Base-by-base conservation (phyloP, 768 basidiomycete genomes). In the Lentinula sp. region DNA sequence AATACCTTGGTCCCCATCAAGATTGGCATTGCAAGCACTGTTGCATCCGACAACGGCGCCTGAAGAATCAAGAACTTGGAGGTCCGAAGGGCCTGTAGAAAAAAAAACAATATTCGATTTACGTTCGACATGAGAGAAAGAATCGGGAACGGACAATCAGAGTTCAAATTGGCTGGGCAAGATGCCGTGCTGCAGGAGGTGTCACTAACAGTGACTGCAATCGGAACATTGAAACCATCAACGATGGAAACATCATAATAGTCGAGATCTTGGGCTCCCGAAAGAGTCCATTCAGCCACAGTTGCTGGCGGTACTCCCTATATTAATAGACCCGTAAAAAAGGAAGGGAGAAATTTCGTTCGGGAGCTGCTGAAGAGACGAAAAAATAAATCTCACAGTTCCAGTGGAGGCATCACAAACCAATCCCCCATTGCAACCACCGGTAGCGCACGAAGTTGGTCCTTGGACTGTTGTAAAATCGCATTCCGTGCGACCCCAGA, bases 361-460 rank as follows among this genome's bases (percentile, higher is more conserved):
- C 60, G 4, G 62, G 56, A 49, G 37, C n/a, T 6, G 34, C 50
- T n/a, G 1, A 28, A 28, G 23, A 28, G 55, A 32, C 4, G 39
- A 15, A 8, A 31, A 21, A 3, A 45, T 7, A 31, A n/a, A 4
- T 64, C 74, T 61, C 65, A 79, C 79, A 15, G 84, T 84, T 49
- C 82, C 86, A 35, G 78, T 79, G 42, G 67, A 66, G 10, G 75
- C 63, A 65, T 80, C 82, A 63, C 88, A 89, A 10, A 75, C 66
- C 8, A 90, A 73, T 40, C 88, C 88, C 15, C 88, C 88, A 61
- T 84, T 86, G 67, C 88, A 89, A 52, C 86, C 86, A 43, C 88
- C 88, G 59, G 78, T 77, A 18, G 83, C 64, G 64, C 88, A 90
- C 13, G 84, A 83, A 64, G 78, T 84, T 23, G 80, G 84, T n/a